Base-by-base conservation (phyloP, 2,329 filamentous ascomycete species). In the Aspergillus novoparasiticus region DNA sequence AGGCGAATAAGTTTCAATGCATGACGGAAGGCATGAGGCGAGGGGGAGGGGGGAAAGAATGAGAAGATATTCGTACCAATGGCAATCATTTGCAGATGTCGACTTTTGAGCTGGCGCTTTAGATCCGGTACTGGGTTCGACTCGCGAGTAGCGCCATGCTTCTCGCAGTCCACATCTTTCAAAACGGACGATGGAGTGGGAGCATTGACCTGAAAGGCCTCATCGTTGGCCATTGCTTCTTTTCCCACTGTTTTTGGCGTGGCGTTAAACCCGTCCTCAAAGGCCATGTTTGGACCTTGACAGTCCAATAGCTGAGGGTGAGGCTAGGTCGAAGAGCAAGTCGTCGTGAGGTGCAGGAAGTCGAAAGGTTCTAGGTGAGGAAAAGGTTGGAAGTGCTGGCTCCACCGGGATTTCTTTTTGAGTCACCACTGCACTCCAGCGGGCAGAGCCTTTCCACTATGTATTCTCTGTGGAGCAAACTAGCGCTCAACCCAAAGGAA, bases 81-180 rank as follows among this genome's bases (percentile, higher is more conserved):
- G 30, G 95, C 95, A 83, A 98, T 98, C 94, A 98, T 98, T 82
- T 98, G 94, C 75, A 98, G 76, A 82, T 99, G 95, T 55, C 93
- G 84, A 30, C 89, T 90, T 81, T 96, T 96, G 71, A 96, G 80
- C 80, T 89, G 91, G 73, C 93, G 85, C 63, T 91, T 88, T 63
- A 98, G 84, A 59, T 79, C 74, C 3, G 77, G 76, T 65, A 89
- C 69, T 88, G 87, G 50, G 88, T 90, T 48, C 87, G 94, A 69
- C 79, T 84, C 62, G 77, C 64, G 76, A 56, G 66, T 65, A 19
- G 74, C 75, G 57, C 75, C 72, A 70, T 78, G 62, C 61, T 80
- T 79, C 65, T 80, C 75, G 55, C 71, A 75, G 65, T 77, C 78
- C 55, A 76, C 58, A 60, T 79, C 75, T 58, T 72, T 67, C 21